Base-by-base conservation (phyloP, 1,139 yeast genomes). In the Blastobotrys ciferrii region DNA sequence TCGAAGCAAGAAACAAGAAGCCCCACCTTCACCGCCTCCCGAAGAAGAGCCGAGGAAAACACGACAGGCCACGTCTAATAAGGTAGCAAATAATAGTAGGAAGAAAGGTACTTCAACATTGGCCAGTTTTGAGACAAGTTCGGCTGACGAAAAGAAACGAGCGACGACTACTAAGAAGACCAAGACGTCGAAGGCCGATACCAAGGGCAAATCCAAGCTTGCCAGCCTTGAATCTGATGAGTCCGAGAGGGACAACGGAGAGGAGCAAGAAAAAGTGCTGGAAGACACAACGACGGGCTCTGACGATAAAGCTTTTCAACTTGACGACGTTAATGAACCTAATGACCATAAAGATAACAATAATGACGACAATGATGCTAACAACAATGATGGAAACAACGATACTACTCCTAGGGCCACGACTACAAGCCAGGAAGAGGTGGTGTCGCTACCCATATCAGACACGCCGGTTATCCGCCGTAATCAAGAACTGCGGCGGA, bases 401-500 rank as follows among this genome's bases (percentile, higher is more conserved):
- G 28, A 23, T 5, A 9, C 9, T 23, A 23, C 28, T 5, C 9
- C 51, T 11, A 45, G 49, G 17, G 39, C 52, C 13, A 51, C 54
- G 15, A 45, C 51, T 2, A 36, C 41, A 38, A 25, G 19, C 28
- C 41, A 33, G 9, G 33, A 43, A 12, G 51, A 56, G 15, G 49
- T 66, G 38, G 50, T 70, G 17, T 58, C 72, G 13, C 54, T 73
- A 30, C 74, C 75, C 1, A 49, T 65, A n/a, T 59, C 67, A 25
- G 77, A 69, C 53, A 70, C 75, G 1, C 78, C 76, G 2, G 62
- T 72, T 43, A 67, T 70, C 40, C 65, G 69, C 43, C 62, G 69
- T 48, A 73, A 70, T 54, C 67, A 72, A 49, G 64, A 63, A 40
- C 48, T 68, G 47, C 60, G 71, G 41, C 60, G 62, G 37, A 56